Evolutionary conservation across 1,284 basidiomycete species (phyloP).

Genomic region (Entoloma clypeatum): DNA sequence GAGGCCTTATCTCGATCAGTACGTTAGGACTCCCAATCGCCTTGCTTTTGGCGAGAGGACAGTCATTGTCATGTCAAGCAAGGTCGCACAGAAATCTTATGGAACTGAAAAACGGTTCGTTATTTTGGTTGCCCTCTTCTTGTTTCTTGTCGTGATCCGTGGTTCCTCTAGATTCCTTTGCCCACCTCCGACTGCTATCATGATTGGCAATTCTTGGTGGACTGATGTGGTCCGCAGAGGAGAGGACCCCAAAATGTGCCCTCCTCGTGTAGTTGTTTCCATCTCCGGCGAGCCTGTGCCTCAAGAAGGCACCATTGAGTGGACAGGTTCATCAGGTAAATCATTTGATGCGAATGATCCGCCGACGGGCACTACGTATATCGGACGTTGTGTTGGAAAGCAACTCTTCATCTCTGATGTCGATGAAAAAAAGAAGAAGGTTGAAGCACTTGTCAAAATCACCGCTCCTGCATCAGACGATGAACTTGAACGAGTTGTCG

Average conservation of each 20-base stretch:
- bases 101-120: constrained; percentile 88
- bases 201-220: constrained; percentile 97
- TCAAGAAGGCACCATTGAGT: constrained; percentile 80
- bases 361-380: constrained; percentile 74
- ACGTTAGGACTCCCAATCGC: constrained; percentile 80
- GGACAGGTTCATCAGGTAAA: constrained; percentile 80
- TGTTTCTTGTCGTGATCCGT: constrained; percentile 7
- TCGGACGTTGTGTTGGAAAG: constrained; percentile 86
- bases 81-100: constrained; percentile 96
- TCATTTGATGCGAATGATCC: constrained; percentile 79
- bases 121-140: constrained; percentile 7
- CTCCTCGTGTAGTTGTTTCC: constrained; percentile 83
- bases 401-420: constrained; percentile 89
- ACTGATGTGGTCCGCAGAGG: constrained; percentile 66
- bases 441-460: constrained; percentile 87
- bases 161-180: constrained; percentile 70
- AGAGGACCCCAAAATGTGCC: constrained; percentile 69
- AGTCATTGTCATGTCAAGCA: constrained; percentile 93
- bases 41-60: constrained; percentile 90
- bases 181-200: constrained; percentile 91
- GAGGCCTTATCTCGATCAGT: constrained; percentile 79
- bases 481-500: constrained; percentile 77
- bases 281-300: constrained; percentile 88
- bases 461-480: constrained; percentile 77
- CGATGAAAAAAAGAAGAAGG: constrained; percentile 88